phyloP scores from a whole-genome alignment of 306 rosid genomes.

The Sphenostylis stenocarpa region DNA sequence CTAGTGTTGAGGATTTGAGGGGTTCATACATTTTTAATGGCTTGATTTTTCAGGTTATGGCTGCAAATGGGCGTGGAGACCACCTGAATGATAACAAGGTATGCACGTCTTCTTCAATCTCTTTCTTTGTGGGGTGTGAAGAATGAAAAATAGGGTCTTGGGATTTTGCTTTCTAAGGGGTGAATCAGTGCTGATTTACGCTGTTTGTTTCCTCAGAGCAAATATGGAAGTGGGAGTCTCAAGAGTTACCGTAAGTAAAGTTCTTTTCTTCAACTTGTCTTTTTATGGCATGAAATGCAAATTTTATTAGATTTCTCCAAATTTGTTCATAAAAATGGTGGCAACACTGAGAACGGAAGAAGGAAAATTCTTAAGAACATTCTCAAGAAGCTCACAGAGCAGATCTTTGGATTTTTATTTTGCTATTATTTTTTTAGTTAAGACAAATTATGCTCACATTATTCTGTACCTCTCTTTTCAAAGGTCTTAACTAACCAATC shows the following conservation, averaged over 20 bases:
- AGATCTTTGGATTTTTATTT: conserved; percentile 1
- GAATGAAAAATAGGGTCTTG: not conserved
- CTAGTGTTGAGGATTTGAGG: not conserved
- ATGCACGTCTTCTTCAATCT: not conserved
- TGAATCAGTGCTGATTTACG: conserved; percentile 5
- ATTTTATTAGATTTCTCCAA: not conserved
- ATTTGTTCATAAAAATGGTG: not conserved
- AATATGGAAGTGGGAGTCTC: conserved; percentile 38
- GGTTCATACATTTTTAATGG: conserved; percentile 25
- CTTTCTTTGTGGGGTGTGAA: not conserved
- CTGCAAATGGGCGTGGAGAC: conserved; percentile 28
- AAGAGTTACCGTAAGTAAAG: conserved; percentile 39
- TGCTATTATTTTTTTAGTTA: not conserved
- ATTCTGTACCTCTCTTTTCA: not conserved
- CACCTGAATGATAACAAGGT: conserved; percentile 32
- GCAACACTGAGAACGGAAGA: not conserved
- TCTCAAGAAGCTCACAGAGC: not conserved
- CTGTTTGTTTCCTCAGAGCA: conserved; percentile 31
- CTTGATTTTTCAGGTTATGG: conserved; percentile 37
- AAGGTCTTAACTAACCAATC: not conserved
- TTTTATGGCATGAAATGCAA: not conserved
- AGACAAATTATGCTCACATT: not conserved
- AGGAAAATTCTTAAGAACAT: not conserved
- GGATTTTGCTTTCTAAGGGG: not conserved
- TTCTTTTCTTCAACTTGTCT: not conserved